Percentiles rank a stretch among this genome's conserved stretches.
These are phyloP conservation scores for Coprinopsis cinerea DNA, from an alignment of 768 basidiomycete genomes.

Conservation along the genomic window DNA sequence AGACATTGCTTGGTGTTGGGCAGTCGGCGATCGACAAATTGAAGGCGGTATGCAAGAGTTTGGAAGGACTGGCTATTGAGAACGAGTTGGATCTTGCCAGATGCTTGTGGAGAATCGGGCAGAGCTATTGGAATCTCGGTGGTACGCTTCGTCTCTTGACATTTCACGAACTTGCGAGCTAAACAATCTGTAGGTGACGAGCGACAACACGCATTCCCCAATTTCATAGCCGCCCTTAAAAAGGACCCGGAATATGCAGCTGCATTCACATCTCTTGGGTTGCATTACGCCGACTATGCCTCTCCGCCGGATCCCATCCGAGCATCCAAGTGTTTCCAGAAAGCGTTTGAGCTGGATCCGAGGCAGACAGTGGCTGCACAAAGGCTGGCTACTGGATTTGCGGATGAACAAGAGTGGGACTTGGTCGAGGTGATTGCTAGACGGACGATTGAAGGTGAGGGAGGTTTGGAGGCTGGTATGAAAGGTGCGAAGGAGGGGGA, in stretches of 20 bases:
- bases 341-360: constrained; percentile 94
- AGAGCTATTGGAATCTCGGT: constrained; percentile 64
- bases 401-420: constrained; percentile 92
- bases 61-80: constrained; percentile 41
- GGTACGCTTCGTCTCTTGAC: constrained; percentile 41
- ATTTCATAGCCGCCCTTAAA: constrained; percentile 78
- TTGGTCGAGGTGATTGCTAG: constrained; percentile 91
- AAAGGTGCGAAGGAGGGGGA: constrained; percentile 38
- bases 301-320: constrained; percentile 75
- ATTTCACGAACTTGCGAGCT: constrained; percentile 4
- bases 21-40: constrained; percentile 44
- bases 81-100: constrained; percentile 58
- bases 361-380: constrained; percentile 82
- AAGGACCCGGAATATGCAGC: constrained; percentile 74
- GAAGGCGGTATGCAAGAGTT: constrained; percentile 36
- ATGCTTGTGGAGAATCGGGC: constrained; percentile 82
- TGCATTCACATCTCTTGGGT: constrained; percentile 88
- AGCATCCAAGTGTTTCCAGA: constrained; percentile 94
- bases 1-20: constrained; percentile 43
- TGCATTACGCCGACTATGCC: constrained; percentile 73
- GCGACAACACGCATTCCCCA: constrained; percentile 64
- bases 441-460: constrained; percentile 90
- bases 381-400: constrained; percentile 82
- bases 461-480: constrained; percentile 60
- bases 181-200: constrained; percentile 30